Evolutionary conservation across 768 basidiomycete genomes (phyloP), one percentile per base, ranked within the genome.

Genomic region (Psilocybe tampanensis): DNA sequence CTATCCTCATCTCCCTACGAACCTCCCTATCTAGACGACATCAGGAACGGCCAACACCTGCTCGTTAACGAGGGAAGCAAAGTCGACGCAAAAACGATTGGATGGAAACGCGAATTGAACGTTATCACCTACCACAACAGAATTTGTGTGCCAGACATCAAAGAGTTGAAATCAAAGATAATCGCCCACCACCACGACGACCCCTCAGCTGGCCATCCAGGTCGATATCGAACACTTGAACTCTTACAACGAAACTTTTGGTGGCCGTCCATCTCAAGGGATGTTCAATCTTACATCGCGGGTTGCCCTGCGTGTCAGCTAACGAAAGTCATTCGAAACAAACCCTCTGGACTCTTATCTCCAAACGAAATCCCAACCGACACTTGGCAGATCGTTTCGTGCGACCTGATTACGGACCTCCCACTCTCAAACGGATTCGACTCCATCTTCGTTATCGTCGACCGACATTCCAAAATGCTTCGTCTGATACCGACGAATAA

Each of bases 281-380:
- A 63, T 34, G 47, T 66, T 21, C 52, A 59, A 8, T 39, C 33
- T 5, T 71, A 69, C 33, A 63, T 74, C 33, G 43, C 52, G 1
- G 52, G 65, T 9, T 79, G 78, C 57, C 44, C 56, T 1, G 51
- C 56, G 1, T 77, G 78, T 57, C 58, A 64, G 33, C 49, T 54
- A 70, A 75, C 62, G 43, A 72, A 72, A 66, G 61, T 15, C 53
- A 66, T 52, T 64, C 75, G 61, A 53, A 73, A 53, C 61, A 68
- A 24, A 42, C 68, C 56, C 23, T 42, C 24, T 29, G 73, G 56
- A 32, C 36, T 34, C 15, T 64, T 65, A 48, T 54, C 23, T 29
- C 74, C 33, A 23, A 52, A 64, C 32, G 41, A 17, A 15, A 48
- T 33, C 32, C 47, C 32, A 2, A 15, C 2, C 8, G 47, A 12